Evolutionary conservation across 164 flowering plant genomes (phyloP), one percentile per base, ranked within the genome.

Genomic region (Umbellularia californica): DNA sequence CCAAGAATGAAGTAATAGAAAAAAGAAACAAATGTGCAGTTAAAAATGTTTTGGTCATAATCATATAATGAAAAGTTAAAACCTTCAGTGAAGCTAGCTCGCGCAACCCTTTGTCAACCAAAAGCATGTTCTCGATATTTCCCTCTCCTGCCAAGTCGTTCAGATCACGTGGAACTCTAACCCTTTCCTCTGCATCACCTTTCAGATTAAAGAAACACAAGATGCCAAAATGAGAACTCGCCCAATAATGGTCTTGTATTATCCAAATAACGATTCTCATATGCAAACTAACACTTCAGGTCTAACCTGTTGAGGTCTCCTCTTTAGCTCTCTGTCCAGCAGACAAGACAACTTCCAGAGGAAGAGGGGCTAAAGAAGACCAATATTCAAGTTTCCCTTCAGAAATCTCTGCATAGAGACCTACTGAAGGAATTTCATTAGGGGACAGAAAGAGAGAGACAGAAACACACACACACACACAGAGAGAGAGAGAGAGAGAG

Each of bases 281-380:
- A 23, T 28, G 25, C 25, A 35, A 35, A 35, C 17, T 10, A 2
- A 24, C 23, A 23, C 9, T 12, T 65, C 15, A 65, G 0, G 25
- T 64, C 77, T 79, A 79, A 89, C 97, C 83, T 70, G 70, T 47
- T 28, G 73, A 77, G 33, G 58, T 78, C 58, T 87, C 92, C 76
- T 95, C 99, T 85, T 86, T 93, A 25, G 98, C 97, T 80, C 89
- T 92, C 79, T 93, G 98, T 75, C 96, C 99, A 78, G 97, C 97
- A 80, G 99, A 95, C 28, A 86, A 82, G 72, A 95, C 98, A 72
- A 95, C 81, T 86, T 95, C 99, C 82, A 90, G 91, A 30, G 99
- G 97, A 73, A 95, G 92, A 73, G 99, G 99, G 25, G 99, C 98
- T 41, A 93, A 83, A 52, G 95, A 88, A 73, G 97, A 95, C 99